Base-by-base conservation (phyloP, 1,284 basidiomycete genomes). In the Leccinum discolor region DNA sequence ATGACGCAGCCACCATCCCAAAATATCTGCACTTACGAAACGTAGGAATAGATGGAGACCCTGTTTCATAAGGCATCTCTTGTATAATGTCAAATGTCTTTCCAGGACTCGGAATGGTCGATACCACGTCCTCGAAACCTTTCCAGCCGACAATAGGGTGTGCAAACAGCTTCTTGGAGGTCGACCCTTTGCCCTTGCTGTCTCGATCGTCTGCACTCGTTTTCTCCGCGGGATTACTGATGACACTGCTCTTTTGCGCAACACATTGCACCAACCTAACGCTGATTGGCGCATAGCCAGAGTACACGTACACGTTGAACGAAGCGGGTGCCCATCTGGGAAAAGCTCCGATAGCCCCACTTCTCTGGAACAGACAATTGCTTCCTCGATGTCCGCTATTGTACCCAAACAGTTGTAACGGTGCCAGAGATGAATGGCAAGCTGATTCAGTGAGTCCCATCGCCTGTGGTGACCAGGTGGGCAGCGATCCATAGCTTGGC, bases 61-160 rank as follows among this genome's bases (percentile, higher is more conserved):
- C 72, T 66, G 74, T 50, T n/a, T 79, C 81, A 66, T 71, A 75
- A 29, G 78, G 61, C 47, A 77, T 74, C 69, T 80, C 85, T 76
- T 93, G 93, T 42, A 85, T 78, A 60, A 92, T 83, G 79, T 99
- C 96, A 61, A 98, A 88, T 3, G 90, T 92, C 69, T 90, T 88
- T 4, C 97, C 97, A 2, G 95, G 93, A 62, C 29, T 32, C 29
- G 29, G 29, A 32, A 98, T 88, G 61, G 84, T 83, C 54, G 86
- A 85, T 14, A 99, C 76, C 2, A 93, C 85, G 72, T 99, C 98
- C 77, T 99, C 96, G 72, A 99, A 95, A 14, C 95, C 96, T 76
- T 93, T 96, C 96, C 97, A 99, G 1, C 97, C 97, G 2, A 92
- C 87, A 66, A 99, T 92, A 1, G 94, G 92, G 76, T 96, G 94